Evolutionary conservation across 192 early-diverging fungal species (phyloP).

Genomic region (Piromyces finnis): DNA sequence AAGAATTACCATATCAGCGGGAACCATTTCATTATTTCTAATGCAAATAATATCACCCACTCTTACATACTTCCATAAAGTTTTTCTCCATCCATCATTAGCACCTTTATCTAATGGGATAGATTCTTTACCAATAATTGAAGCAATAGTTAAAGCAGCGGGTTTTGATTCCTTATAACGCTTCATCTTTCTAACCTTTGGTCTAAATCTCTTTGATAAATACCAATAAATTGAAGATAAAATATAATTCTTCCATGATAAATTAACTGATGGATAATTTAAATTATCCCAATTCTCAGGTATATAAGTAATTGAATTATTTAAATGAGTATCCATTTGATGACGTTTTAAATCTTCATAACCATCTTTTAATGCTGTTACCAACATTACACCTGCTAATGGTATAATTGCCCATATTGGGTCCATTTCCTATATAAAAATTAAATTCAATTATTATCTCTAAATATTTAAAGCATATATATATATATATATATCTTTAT

Average conservation of each 20-base stretch:
- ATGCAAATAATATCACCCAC: conserved; percentile 82
- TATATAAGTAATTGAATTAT: conserved; percentile 6
- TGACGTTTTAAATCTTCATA: conserved; percentile 85
- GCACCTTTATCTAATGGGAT: background rate
- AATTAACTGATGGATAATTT: background rate
- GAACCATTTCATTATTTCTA: conserved; percentile 67
- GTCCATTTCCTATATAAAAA: background rate
- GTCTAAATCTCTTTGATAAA: background rate
- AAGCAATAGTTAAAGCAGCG: background rate
- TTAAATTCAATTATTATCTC: too few relatives aligned
- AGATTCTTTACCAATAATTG: background rate
- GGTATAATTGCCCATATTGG: conserved; percentile 67
- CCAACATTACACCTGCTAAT: conserved; percentile 52
- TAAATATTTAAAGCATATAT: too few relatives aligned
- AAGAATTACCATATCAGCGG: conserved; percentile 81
- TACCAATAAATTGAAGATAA: background rate
- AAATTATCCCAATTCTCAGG: background rate
- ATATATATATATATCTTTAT: too few relatives aligned
- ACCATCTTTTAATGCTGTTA: conserved; percentile 76
- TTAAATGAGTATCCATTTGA: conserved; percentile 64
- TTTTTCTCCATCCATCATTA: background rate
- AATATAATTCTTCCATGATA: background rate
- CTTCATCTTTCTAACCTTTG: background rate
- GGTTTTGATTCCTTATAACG: background rate
- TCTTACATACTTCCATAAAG: conserved; percentile 62